phyloP scores from a whole-genome alignment of 805 yeast species.

The Yarrowia sp. region DNA sequence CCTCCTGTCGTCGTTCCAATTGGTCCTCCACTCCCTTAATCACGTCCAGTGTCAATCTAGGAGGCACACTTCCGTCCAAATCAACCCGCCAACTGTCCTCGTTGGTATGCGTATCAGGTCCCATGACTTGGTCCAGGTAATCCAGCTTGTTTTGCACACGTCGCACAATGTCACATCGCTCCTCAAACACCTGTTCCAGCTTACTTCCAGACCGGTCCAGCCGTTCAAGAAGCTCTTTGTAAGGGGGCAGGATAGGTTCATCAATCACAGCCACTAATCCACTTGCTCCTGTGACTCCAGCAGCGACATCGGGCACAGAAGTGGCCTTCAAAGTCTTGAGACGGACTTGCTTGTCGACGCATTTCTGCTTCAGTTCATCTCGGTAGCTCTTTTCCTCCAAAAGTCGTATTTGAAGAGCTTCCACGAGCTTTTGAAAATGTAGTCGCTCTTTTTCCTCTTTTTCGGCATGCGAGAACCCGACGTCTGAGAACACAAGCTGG shows the following conservation, averaged over 20 bases:
- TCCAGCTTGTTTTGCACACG: background rate
- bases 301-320: constrained; percentile 4
- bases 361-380: constrained; percentile 30
- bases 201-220: constrained; percentile 34
- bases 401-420: constrained; percentile 20
- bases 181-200: constrained; percentile 25
- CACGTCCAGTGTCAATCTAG: constrained; percentile 17
- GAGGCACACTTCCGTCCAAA: constrained; percentile 22
- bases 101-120: constrained; percentile 2
- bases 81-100: constrained; percentile 14
- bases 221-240: constrained; percentile 25
- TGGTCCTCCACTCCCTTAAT: background rate
- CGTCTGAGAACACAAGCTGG: constrained; percentile 28
- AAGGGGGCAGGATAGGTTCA: constrained; percentile 10
- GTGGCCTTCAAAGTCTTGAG: constrained; percentile 1
- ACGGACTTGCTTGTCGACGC: constrained; percentile 18
- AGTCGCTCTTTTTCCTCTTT: constrained; percentile 24
- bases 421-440: constrained; percentile 21
- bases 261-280: constrained; percentile 12
- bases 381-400: constrained; percentile 20
- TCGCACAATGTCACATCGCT: constrained; percentile 1
- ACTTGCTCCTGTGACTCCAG: background rate
- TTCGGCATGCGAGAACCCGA: constrained; percentile 23
- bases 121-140: constrained; percentile 4
- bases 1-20: background rate